Evolutionary conservation across 768 basidiomycete species (phyloP), one percentile per base, ranked within the genome.

Genomic region (Mycena galopus): DNA sequence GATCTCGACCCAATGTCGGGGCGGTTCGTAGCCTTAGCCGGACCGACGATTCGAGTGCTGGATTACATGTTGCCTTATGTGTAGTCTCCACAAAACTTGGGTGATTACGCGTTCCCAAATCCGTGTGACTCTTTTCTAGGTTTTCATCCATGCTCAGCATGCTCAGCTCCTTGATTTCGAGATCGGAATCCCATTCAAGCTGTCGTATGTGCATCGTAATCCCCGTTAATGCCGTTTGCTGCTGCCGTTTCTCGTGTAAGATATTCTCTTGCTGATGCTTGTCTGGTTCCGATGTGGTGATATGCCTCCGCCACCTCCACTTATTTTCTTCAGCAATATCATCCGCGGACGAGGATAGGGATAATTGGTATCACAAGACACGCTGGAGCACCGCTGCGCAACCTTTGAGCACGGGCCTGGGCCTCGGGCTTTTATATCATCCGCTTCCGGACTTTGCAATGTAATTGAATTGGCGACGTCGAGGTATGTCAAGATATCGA

Each of bases 1-100:
- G 71, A 72, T 51, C 55, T 72, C 32, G 71, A 72, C 44, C 23
- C 61, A 1, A 29, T 68, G 50, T 67, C 66, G 14, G 71, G 66
- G 25, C 50, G 71, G 25, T 44, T 72, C 11, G 61, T 64, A 2
- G 37, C 55, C 17, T 17, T 56, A 53, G 33, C 3, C 39, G n/a
- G 27, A 42, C 12, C 30, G 21, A n/a, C 65, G 33, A 58, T 72
- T 27, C 71, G 71, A 9, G 33, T 72, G 4, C 2, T 72, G 65
- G 71, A 72, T 58, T 72, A 33, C 29, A 21, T 72, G 42, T 25
- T 67, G 56, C 72, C 72, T 1, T 50, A 67, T 64, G 30, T 67
- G 30, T 69, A 63, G 35, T 29, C 25, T 30, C 27, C 2, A 27
- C 21, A 39, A 39, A 47, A 51, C 29, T 17, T 14, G 9, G 14